Evolutionary conservation across 2,329 filamentous ascomycete genomes (phyloP), one percentile per base, ranked within the genome.

Genomic region (Hypomyces perniciosus): DNA sequence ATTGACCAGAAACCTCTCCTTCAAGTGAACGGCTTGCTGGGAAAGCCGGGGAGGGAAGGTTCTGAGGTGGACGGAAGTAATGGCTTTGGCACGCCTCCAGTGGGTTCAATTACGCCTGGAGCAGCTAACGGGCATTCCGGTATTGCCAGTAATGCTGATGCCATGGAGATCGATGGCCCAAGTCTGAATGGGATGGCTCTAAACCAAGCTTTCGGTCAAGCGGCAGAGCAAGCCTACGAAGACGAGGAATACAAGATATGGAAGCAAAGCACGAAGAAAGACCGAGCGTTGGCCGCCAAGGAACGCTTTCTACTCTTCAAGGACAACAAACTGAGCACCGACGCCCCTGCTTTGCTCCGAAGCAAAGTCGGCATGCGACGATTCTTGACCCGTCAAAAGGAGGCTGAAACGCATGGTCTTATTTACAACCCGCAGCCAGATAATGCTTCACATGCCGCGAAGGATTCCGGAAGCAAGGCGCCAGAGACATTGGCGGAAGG

Each of bases 211-310:
- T 77, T 88, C 50, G 81, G 80, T 12, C 78, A 86, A 52, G 80
- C 80, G 30, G 78, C 76, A 10, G 87, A 95, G 59, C 88, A 95
- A 59, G 79, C 81, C 9, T 90, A 90, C 58, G 83, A 95, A 59
- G 91, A 97, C 60, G 91, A 97, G 52, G 92, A 96, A 64, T 96
- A 93, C 72, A 95, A 95, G 66, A 88, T 93, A 34, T 99, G 95
- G 93, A 99, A 97, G 72, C 92, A 97, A 68, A 90, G 96, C 38
- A 99, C 93, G 2, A 97, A 97, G 71, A 96, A 93, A 65, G 91
- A 96, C 62, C 85, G 93, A 55, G 93, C 93, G 4, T 74, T 86
- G 27, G 83, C 92, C 48, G 87, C 93, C 53, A 90, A 91, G 56
- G 89, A 96, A 65, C 82, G 93, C 31, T 85, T 90, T 67, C 81